Evolutionary conservation across 2,329 filamentous ascomycete genomes (phyloP).

Genomic region (Leptosphaerulina australis): DNA sequence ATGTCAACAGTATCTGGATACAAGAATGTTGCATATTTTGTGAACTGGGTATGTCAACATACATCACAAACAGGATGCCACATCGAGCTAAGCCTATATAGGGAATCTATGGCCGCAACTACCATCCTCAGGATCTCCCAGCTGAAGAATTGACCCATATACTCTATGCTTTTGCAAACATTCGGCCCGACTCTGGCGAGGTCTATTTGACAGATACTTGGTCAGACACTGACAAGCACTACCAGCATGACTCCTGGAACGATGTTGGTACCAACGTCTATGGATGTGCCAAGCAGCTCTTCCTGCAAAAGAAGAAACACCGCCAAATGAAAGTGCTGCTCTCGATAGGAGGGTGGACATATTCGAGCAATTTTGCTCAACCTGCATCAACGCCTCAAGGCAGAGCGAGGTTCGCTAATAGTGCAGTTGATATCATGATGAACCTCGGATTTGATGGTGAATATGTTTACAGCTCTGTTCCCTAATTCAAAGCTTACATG

Average conservation of each 20-base stretch:
- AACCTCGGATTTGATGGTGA: conserved; percentile 48
- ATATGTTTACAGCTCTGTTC: too few species aligned
- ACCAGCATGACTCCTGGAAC: conserved; percentile 48
- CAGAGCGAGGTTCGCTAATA: conserved; percentile 43
- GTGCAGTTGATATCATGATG: conserved; percentile 40
- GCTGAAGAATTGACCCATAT: conserved; percentile 45
- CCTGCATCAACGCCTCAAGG: conserved; percentile 41
- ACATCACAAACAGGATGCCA: conserved; percentile 9
- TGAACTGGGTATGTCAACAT: conserved; percentile 41
- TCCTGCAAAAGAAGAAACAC: conserved; percentile 45
- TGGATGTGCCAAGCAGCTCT: conserved; percentile 48
- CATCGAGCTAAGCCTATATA: conserved; percentile 20
- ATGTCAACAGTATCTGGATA: conserved; percentile 37
- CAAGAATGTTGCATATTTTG: conserved; percentile 48
- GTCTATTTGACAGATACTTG: conserved; percentile 48
- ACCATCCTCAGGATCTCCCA: conserved; percentile 44
- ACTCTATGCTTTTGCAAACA: conserved; percentile 49
- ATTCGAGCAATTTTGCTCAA: conserved; percentile 45
- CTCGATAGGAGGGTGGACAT: conserved; percentile 50
- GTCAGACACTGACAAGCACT: conserved; percentile 49
- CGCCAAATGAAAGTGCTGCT: conserved; percentile 47
- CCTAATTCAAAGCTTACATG: not conserved
- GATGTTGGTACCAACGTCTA: conserved; percentile 49
- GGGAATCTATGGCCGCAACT: conserved; percentile 49
- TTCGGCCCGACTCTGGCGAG: conserved; percentile 45